Percentiles rank a stretch among this genome's conserved stretches.
Evolutionary conservation across 306 rosid species (phyloP).

Genomic region (Cucumis melo): DNA sequence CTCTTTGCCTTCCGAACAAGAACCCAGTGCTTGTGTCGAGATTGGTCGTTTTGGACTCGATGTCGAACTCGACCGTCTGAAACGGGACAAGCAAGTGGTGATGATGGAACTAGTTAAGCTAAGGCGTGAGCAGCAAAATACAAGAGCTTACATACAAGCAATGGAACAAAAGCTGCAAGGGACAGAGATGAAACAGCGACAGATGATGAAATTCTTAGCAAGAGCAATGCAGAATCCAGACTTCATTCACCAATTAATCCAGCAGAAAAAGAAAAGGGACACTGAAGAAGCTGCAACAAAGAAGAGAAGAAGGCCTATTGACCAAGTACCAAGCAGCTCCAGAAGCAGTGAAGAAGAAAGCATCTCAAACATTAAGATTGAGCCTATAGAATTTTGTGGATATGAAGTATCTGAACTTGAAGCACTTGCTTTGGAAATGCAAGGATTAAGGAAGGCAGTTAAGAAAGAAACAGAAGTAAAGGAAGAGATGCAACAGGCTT

Average conservation of each 20-base stretch:
- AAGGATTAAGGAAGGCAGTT: not conserved
- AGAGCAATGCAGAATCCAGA: slow-evolving; percentile 5
- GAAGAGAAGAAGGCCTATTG: not conserved
- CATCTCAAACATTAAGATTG: not conserved
- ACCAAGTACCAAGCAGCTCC: slow-evolving; percentile 1
- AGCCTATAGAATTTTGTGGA: not conserved
- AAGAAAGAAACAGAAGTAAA: not conserved
- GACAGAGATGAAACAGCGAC: not conserved
- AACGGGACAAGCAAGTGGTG: not conserved
- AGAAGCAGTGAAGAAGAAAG: not conserved
- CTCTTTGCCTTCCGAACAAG: not conserved
- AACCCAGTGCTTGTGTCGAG: not conserved
- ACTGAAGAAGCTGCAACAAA: not conserved
- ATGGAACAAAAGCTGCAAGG: slow-evolving; percentile 4
- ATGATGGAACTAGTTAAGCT: slow-evolving; percentile 1
- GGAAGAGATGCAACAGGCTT: not conserved
- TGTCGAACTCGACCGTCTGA: not conserved
- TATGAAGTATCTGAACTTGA: not conserved
- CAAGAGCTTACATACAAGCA: not conserved
- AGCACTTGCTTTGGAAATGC: slow-evolving; percentile 8
- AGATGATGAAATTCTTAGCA: slow-evolving; percentile 3
- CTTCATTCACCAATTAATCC: not conserved
- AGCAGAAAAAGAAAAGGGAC: slow-evolving; percentile 1
- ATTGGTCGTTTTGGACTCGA: not conserved
- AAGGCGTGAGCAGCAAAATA: not conserved